Percentiles rank a stretch among this genome's conserved stretches.
These are phyloP conservation scores for Lichtheimia hyalospora DNA, from an alignment of 371 early-diverging fungal genomes.

Conservation along the genomic window DNA sequence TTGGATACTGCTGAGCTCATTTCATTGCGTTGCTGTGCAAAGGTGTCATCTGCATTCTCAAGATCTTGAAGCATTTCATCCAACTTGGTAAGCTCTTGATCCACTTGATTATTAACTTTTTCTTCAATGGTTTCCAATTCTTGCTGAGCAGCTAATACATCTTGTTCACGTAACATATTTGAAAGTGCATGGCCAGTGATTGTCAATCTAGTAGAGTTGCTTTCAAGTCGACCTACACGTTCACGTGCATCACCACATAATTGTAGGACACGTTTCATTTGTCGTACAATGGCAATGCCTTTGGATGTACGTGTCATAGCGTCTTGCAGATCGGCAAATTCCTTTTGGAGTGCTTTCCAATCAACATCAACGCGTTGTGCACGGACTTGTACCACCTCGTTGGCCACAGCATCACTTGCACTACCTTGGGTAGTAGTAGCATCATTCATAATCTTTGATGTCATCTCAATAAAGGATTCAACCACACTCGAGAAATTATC, in stretches of 20 bases:
- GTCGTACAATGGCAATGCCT: conserved; percentile 28
- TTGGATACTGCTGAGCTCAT: conserved; percentile 36
- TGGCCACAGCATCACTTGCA: not conserved
- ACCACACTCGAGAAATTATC: conserved; percentile 26
- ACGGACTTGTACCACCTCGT: conserved; percentile 1
- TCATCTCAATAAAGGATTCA: conserved; percentile 27
- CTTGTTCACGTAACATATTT: conserved; percentile 11
- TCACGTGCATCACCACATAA: conserved; percentile 39
- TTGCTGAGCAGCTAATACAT: conserved; percentile 8
- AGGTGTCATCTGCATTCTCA: conserved; percentile 27
- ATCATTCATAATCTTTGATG: conserved; percentile 10
- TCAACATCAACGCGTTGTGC: conserved; percentile 8
- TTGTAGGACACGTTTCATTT: conserved; percentile 35
- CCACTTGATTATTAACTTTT: conserved; percentile 2
- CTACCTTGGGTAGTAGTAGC: not conserved
- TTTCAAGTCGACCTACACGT: conserved; percentile 7
- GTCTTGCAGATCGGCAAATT: conserved; percentile 2
- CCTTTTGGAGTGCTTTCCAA: conserved; percentile 10
- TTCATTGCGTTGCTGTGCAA: conserved; percentile 38
- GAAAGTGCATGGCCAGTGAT: conserved; percentile 7
- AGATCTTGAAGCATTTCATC: conserved; percentile 13
- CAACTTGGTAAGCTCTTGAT: conserved; percentile 1
- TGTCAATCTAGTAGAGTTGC: not conserved
- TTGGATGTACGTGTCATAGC: conserved; percentile 21
- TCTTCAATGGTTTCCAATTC: conserved; percentile 9